Base-by-base conservation (phyloP, 441 rosid species). In the Hypseocharis bilobata region DNA sequence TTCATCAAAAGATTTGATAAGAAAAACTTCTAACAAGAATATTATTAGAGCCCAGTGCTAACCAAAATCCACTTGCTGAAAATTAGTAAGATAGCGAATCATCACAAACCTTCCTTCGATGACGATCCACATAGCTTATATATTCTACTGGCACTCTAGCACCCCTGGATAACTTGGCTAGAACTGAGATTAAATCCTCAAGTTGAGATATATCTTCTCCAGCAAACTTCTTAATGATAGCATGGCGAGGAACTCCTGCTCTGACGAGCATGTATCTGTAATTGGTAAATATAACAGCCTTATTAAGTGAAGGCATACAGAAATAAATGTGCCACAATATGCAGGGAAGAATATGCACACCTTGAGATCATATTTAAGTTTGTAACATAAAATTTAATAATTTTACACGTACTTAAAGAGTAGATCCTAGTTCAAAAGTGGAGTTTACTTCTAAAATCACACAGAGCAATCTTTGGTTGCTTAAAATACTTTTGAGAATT, bases 241-340 rank as follows among this genome's bases (percentile, higher is more conserved):
- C 96, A 82, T 89, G 98, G 54, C 94, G 85, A 74, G 96, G 92
- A 72, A 94, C 91, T 75, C 94, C 99, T 25, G 96, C 96, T 84
- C 94, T 86, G 77, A 72, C 83, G 60, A 94, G 79, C 98, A 89
- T 91, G 66, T 94, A 91, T 70, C 99, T 94, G 87, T 78, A 78
- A 70, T 17, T 67, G 57, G 64, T 42, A 69, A 67, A 71, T 25
- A 27, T 3, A 65, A 72, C 25, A 56, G 55, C 62, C 59, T 60
- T 38, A 25, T 40, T 42, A 70, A 42, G 69, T 63, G 0, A 1
- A n/a, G 27, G 16, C 2, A n/a, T 32, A 42, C 60, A 74, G 19
- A n/a, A n/a, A 1, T 17, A 25, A 26, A 42, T 1, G 36, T 0
- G 28, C 14, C 57, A 52, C 30, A 8, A 57, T 3, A 57, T 4